Evolutionary conservation across 768 basidiomycete genomes (phyloP), one percentile per base, ranked within the genome.

Genomic region (Tylopilus subfusipes): DNA sequence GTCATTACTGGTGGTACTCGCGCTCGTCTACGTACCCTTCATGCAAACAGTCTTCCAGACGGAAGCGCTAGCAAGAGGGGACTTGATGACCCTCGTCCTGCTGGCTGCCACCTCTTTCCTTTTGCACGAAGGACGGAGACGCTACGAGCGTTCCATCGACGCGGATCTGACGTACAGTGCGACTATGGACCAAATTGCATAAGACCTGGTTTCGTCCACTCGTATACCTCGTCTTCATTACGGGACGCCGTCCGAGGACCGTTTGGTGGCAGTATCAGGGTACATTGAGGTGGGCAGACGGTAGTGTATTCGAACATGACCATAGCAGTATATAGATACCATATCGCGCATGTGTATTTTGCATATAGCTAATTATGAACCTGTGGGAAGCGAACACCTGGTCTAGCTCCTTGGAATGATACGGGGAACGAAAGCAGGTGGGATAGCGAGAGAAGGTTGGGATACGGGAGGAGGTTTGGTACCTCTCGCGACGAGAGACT

Each of bases 11-110:
- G 85, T 86, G 39, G 89, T 96, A 73, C 82, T 98, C 30, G 81
- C 81, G 24, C 77, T 98, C 57, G 82, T 98, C 53, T 98, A 98
- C 65, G 80, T 98, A 49, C 90, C 94, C 1, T 78, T 93, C 60
- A 83, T 97, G 81, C 96, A 98, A 71, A 76, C 80, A 47, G 78
- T 98, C 50, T 98, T 98, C 81, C 94, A 98, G 75, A 98, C 96
- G 25, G 91, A 88, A 56, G 85, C 91, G 13, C 75, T 98, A 14
- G 74, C 78, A 30, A 48, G 75, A 34, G 71, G 78, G 47, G 96
- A 98, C 71, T 60, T 98, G 56, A 72, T 76, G 13, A 81, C 86
- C 29, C 77, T 98, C 2, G 68, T 98, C 24, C 71, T 74, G 13
- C 74, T 97, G 44, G 93, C 82, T 2, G 81, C 64, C 7, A 74